Conservation (phyloP, 2,329 filamentous ascomycete genomes). For the Colletotrichum sp. region DNA sequence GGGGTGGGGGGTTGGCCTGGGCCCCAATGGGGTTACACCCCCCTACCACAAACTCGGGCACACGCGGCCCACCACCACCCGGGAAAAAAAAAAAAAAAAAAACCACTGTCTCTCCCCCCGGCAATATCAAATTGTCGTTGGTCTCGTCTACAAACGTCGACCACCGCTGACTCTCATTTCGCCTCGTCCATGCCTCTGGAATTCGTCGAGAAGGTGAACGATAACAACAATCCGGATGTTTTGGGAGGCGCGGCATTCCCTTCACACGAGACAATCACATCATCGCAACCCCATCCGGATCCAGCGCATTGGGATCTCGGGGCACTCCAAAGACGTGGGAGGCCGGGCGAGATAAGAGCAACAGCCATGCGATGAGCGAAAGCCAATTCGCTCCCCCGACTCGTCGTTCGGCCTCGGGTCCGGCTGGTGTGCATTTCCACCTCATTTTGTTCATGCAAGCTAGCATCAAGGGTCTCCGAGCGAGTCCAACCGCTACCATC, state of each 20-base stretch:
- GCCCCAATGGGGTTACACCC: too few relatives aligned
- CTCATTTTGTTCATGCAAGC: conserved; percentile 23
- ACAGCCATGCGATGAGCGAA: neutral
- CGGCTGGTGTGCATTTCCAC: conserved; percentile 19
- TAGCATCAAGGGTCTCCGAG: conserved; percentile 23
- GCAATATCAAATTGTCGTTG: conserved; percentile 3
- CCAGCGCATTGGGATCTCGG: conserved; percentile 14
- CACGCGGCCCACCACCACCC: neutral
- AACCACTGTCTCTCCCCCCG: neutral
- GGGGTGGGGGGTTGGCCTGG: too few relatives aligned
- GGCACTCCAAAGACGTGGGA: neutral
- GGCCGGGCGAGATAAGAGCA: neutral
- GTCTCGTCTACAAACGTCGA: neutral
- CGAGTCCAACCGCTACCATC: conserved; percentile 14
- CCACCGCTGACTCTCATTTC: neutral
- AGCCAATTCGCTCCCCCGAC: conserved; percentile 12
- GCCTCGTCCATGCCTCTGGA: neutral
- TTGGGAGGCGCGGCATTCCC: conserved; percentile 3
- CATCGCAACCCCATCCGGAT: conserved; percentile 12
- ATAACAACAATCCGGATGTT: neutral
- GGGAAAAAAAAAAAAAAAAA: neutral
- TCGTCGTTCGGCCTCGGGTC: conserved; percentile 7
- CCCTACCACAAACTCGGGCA: too few relatives aligned
- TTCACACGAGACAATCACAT: conserved; percentile 21
- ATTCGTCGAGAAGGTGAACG: neutral